Percentiles rank a stretch among this genome's conserved stretches.
Evolutionary conservation across 208 protist genomes (phyloP).

Genomic region (Vickermania spadyakhi): DNA sequence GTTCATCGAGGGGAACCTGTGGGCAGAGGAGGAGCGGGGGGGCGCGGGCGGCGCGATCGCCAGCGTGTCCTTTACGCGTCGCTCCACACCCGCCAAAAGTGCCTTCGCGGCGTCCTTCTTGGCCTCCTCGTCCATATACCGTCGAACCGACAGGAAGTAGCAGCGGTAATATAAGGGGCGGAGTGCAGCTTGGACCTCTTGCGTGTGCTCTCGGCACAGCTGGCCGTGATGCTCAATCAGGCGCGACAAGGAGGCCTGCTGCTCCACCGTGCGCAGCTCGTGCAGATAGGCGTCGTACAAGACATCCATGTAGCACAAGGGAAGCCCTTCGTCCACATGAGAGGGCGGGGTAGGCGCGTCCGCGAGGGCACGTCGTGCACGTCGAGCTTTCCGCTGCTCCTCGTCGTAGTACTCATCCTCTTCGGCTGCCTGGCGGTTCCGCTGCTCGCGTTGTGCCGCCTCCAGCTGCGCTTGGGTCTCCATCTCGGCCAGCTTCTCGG

Average conservation of each 20-base stretch:
- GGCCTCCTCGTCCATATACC: slow-evolving; percentile 13
- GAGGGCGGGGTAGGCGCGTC: neutral
- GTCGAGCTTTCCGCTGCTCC: neutral
- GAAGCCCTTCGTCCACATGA: slow-evolving; percentile 14
- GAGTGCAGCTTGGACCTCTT: slow-evolving; percentile 33
- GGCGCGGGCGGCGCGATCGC: too few species aligned
- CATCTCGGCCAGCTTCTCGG: slow-evolving; percentile 7
- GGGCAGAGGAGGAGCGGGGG: too few species aligned
- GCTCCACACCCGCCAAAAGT: too few species aligned
- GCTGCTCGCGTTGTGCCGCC: neutral
- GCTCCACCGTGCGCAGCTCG: slow-evolving; percentile 55
- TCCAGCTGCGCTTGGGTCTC: slow-evolving; percentile 1
- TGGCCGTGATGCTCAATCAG: slow-evolving; percentile 27
- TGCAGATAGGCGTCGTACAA: slow-evolving; percentile 1
- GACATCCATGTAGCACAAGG: slow-evolving; percentile 6
- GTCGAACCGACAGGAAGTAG: slow-evolving; percentile 62
- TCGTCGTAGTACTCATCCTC: slow-evolving; percentile 1
- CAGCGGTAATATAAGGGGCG: slow-evolving; percentile 46
- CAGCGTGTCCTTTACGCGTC: too few species aligned
- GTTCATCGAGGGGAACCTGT: too few species aligned
- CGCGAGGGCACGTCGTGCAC: neutral
- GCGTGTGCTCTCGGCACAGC: slow-evolving; percentile 29
- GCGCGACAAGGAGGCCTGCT: slow-evolving; percentile 16
- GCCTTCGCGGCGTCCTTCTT: slow-evolving; percentile 1
- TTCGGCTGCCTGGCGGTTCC: neutral